Conservation (phyloP, 805 yeast genomes). For the Zygosaccharomyces gambellarensis region DNA sequence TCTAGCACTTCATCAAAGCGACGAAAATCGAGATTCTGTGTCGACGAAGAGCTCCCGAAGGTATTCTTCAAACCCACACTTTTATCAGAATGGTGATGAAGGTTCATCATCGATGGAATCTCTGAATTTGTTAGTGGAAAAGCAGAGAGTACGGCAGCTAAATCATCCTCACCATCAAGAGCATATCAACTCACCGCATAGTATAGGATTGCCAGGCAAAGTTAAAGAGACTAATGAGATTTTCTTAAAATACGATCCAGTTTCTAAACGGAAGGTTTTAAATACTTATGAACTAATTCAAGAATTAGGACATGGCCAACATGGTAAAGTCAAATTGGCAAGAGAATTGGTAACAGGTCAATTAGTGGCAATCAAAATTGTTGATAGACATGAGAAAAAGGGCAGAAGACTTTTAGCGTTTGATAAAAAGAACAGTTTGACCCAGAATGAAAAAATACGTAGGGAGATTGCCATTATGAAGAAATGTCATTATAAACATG, state of each 20-base stretch:
- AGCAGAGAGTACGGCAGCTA: slow-evolving; percentile 39
- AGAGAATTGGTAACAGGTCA: slow-evolving; percentile 58
- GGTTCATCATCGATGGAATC: slow-evolving; percentile 37
- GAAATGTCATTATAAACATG: slow-evolving; percentile 85
- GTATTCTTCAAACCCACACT: background rate
- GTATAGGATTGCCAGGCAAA: slow-evolving; percentile 19
- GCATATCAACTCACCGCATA: slow-evolving; percentile 25
- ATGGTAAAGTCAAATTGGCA: slow-evolving; percentile 95
- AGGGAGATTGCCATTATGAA: slow-evolving; percentile 92
- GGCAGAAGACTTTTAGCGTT: slow-evolving; percentile 38
- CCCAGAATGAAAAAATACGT: slow-evolving; percentile 65
- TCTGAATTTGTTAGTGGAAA: slow-evolving; percentile 37
- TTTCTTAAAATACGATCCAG: slow-evolving; percentile 82
- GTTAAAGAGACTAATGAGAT: slow-evolving; percentile 85
- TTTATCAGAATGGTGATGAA: slow-evolving; percentile 5
- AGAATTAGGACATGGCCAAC: slow-evolving; percentile 95
- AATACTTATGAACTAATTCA: slow-evolving; percentile 84
- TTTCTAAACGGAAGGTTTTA: slow-evolving; percentile 69
- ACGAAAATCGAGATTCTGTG: slow-evolving; percentile 2
- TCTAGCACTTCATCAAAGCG: slow-evolving; percentile 14
- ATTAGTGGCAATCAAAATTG: slow-evolving; percentile 88
- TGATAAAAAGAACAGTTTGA: slow-evolving; percentile 37
- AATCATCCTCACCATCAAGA: slow-evolving; percentile 41
- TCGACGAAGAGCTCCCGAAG: slow-evolving; percentile 3
- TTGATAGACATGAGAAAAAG: slow-evolving; percentile 57